phyloP scores from a whole-genome alignment of 805 yeast species.

The Teunomyces pallodes region DNA sequence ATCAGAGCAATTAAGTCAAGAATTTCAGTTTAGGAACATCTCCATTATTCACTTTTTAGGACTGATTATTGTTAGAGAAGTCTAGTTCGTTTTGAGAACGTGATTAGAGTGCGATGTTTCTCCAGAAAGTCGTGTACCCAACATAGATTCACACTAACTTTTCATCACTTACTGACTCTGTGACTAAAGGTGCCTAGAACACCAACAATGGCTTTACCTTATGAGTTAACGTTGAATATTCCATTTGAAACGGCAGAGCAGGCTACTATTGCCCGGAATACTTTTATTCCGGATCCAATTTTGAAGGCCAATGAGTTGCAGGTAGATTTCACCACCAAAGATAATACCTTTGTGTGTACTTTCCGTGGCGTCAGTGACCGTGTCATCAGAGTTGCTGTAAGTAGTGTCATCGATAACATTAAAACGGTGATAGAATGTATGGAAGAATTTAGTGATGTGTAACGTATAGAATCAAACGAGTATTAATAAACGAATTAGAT shows the following conservation, averaged over 20 bases:
- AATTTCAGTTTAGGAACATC: too few species aligned
- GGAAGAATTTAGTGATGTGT: slow-evolving; percentile 57
- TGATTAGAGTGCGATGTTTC: too few species aligned
- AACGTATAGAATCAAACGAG: not conserved
- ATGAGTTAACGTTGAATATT: slow-evolving; percentile 40
- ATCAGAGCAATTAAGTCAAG: too few species aligned
- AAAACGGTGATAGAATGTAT: slow-evolving; percentile 78
- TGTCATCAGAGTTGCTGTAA: slow-evolving; percentile 78
- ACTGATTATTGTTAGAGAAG: too few species aligned
- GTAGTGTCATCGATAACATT: slow-evolving; percentile 72
- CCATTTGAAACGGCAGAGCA: slow-evolving; percentile 63
- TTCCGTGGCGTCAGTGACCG: slow-evolving; percentile 70
- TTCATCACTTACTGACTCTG: not conserved
- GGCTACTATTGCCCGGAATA: slow-evolving; percentile 59
- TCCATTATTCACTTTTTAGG: too few species aligned
- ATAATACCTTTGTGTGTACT: slow-evolving; percentile 36
- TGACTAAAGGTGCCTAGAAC: not conserved
- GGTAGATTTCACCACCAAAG: slow-evolving; percentile 42
- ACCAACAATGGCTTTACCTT: slow-evolving; percentile 8
- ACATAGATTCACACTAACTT: not conserved
- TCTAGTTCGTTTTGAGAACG: too few species aligned
- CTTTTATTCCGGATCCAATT: slow-evolving; percentile 78
- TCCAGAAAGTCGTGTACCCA: not conserved
- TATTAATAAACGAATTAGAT: not conserved
- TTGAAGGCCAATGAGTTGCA: slow-evolving; percentile 64